These are phyloP conservation scores for Erysimum pusillum DNA, from an alignment of 441 rosid genomes.

Conservation along the genomic window DNA sequence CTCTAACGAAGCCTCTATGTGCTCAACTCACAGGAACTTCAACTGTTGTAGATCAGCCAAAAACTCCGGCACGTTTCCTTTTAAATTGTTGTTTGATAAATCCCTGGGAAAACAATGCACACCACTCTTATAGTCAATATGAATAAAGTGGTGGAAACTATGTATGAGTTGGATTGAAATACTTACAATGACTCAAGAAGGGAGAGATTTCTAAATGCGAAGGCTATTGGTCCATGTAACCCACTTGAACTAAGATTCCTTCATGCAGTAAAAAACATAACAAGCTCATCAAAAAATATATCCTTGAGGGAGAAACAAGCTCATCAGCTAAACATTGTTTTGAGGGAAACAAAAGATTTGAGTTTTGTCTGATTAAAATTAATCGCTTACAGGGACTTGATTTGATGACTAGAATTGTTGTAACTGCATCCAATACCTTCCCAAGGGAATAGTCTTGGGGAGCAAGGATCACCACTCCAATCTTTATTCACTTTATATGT, in stretches of 20 bases:
- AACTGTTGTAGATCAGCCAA: constrained; percentile 54
- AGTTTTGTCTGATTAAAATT: background rate
- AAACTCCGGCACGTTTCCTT: constrained; percentile 58
- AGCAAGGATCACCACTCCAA: constrained; percentile 81
- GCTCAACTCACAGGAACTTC: constrained; percentile 56
- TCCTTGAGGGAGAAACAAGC: background rate
- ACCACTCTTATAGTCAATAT: constrained; percentile 11
- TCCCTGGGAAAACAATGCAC: constrained; percentile 54
- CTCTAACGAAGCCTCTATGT: constrained; percentile 3
- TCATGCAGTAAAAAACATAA: constrained; percentile 25
- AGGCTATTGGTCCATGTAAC: constrained; percentile 57
- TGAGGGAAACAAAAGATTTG: background rate
- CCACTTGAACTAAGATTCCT: constrained; percentile 67
- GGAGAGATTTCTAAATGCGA: constrained; percentile 53
- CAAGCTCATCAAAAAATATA: constrained; percentile 19
- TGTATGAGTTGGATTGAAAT: background rate
- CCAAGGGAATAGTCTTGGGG: constrained; percentile 58
- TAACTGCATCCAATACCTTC: constrained; percentile 63
- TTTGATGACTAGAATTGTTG: constrained; percentile 49
- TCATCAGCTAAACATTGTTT: background rate
- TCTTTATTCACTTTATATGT: constrained; percentile 47
- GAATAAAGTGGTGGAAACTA: background rate
- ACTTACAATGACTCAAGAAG: constrained; percentile 61
- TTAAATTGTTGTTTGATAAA: constrained; percentile 64
- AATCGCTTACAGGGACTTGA: constrained; percentile 61